Percentiles rank a stretch among this genome's conserved stretches.
Conservation (phyloP, 768 basidiomycete species). For the Lyophyllum atratum region DNA sequence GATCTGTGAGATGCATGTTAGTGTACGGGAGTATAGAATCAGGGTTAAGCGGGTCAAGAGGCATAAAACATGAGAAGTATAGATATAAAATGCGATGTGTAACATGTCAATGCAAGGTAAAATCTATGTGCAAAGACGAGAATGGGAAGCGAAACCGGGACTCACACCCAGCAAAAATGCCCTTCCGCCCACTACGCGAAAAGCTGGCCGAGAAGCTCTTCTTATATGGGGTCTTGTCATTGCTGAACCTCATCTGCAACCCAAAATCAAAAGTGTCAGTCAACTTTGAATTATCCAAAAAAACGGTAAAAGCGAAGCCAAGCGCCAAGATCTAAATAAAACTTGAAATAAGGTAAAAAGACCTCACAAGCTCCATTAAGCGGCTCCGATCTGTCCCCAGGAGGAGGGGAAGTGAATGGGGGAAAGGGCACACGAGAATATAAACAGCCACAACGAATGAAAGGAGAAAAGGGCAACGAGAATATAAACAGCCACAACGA, state of each 20-base stretch:
- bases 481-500: no score
- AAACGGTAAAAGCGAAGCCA: no score
- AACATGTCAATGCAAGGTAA: no score
- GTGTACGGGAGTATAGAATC: not conserved
- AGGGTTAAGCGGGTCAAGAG: not conserved
- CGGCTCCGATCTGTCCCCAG: no score
- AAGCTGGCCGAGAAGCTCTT: conserved; percentile 77
- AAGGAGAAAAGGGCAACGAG: no score
- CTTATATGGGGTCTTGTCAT: conserved; percentile 97
- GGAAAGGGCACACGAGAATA: no score
- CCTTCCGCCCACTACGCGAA: conserved; percentile 88
- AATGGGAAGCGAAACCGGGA: conserved; percentile 11
- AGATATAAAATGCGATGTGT: not conserved
- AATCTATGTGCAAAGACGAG: no score
- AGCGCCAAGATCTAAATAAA: no score
- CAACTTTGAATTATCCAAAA: not conserved
- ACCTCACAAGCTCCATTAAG: no score
- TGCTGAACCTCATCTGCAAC: conserved; percentile 79
- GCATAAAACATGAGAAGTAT: not conserved
- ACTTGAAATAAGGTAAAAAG: no score
- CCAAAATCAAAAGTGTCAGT: not conserved
- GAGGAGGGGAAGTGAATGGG: no score
- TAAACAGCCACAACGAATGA: no score
- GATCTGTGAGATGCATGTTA: conserved; percentile 43
- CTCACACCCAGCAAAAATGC: conserved; percentile 86